Evolutionary conservation across 2,329 filamentous ascomycete genomes (phyloP).

Genomic region (Cytospora mali): DNA sequence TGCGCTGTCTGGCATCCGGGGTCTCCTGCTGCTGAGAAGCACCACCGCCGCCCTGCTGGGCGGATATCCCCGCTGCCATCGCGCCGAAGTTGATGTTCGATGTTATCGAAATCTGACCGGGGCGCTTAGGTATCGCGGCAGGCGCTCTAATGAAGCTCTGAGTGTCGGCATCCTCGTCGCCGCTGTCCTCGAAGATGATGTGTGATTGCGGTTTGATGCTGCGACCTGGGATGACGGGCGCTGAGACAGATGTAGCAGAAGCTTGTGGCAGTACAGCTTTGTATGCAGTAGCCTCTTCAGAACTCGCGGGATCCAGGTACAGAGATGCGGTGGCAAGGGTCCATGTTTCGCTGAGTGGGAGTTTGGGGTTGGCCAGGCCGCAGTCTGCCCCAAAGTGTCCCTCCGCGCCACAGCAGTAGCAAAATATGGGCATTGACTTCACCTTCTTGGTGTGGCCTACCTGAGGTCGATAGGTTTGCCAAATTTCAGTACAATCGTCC

Average conservation of each 20-base stretch:
- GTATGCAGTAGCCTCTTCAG: slow-evolving; percentile 42
- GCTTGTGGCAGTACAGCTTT: slow-evolving; percentile 23
- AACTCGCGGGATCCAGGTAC: slow-evolving; percentile 52
- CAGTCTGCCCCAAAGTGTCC: slow-evolving; percentile 64
- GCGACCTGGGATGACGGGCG: slow-evolving; percentile 33
- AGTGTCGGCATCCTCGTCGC: slow-evolving; percentile 48
- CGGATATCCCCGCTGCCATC: not conserved
- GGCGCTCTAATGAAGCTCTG: slow-evolving; percentile 38
- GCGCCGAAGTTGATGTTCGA: slow-evolving; percentile 28
- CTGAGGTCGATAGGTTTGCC: slow-evolving; percentile 56
- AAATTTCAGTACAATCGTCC: slow-evolving; percentile 60
- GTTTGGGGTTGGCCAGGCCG: slow-evolving; percentile 31
- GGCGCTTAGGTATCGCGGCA: slow-evolving; percentile 2
- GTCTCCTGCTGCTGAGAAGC: slow-evolving; percentile 14
- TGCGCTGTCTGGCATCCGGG: slow-evolving; percentile 4
- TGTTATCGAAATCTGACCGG: slow-evolving; percentile 25
- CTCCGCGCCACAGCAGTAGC: slow-evolving; percentile 57
- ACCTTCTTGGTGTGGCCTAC: slow-evolving; percentile 50
- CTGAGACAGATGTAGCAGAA: slow-evolving; percentile 4
- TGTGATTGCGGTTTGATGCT: slow-evolving; percentile 40
- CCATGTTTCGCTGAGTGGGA: slow-evolving; percentile 49
- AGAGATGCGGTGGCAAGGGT: slow-evolving; percentile 50
- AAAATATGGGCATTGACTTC: slow-evolving; percentile 52
- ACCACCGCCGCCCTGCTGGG: slow-evolving; percentile 11
- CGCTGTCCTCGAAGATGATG: slow-evolving; percentile 51